Evolutionary conservation across 805 yeast species (phyloP), one percentile per base, ranked within the genome.

Genomic region (Metschnikowia henanensis): DNA sequence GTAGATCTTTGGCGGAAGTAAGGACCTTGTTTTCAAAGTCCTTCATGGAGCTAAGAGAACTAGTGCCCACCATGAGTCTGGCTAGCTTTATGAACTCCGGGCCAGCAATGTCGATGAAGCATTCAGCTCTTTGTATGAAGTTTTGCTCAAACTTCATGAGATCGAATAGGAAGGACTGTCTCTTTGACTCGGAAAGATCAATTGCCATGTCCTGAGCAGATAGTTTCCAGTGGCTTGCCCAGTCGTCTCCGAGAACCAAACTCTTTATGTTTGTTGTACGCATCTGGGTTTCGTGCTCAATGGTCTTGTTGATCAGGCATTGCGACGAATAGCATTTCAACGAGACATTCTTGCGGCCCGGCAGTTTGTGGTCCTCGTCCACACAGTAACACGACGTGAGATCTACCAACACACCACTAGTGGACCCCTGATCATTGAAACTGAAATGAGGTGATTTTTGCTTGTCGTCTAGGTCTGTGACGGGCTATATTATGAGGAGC

Each of bases 81-180:
- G 65, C 65, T 1, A 60, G 62, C 25, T 62, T 62, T 15, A 70
- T 52, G 37, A 71, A 70, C 39, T 62, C 70, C 0, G 76, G 76
- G 0, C 70, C 75, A 4, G 68, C 75, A 5, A 58, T 43, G 56
- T 77, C 77, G 3, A 84, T 68, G 41, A 87, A 83, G 3, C 84
- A 79, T 48, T 75, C 73, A 2, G 90, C 83, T 56, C 87, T 75
- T 37, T 78, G 80, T 19, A 87, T 75, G 40, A 84, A 84, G 15
- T 80, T 75, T 53, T 84, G 87, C 51, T 87, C 95, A 36, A 81
- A 76, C 43, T 80, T 72, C 22, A 88, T 78, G 37, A 87, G 65
- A 58, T 88, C 96, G 62, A 84, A 89, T 4, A 87, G 75, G 45
- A 83, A 80, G 43, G 87, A 83, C 59, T 88, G 96, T 29, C 80